phyloP scores from a whole-genome alignment of 164 flowering plant species.

The Liriodendron chinense region DNA sequence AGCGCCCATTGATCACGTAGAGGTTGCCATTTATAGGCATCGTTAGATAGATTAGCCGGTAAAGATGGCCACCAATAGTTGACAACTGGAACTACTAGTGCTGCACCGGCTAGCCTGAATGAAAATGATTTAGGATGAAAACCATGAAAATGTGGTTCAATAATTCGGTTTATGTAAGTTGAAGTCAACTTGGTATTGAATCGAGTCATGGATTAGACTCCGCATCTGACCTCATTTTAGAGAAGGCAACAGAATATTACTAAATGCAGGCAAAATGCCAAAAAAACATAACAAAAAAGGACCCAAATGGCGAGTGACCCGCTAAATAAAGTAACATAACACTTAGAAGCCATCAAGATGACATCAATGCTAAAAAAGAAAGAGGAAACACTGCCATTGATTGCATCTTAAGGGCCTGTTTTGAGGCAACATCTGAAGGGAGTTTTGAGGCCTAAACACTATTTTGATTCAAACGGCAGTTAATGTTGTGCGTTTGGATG shows the following conservation, averaged over 20 bases:
- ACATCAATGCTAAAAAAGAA: too few species aligned
- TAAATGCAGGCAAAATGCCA: not conserved
- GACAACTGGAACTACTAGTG: slow-evolving; percentile 35
- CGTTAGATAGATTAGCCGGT: slow-evolving; percentile 16
- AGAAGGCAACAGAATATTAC: not conserved
- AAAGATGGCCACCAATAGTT: slow-evolving; percentile 50
- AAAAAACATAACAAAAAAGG: not conserved
- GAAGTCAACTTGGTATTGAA: too few species aligned
- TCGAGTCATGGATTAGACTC: not conserved
- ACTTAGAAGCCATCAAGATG: too few species aligned
- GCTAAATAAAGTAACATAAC: too few species aligned
- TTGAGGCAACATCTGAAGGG: too few species aligned
- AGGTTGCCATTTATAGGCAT: slow-evolving; percentile 13
- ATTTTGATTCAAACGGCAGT: too few species aligned
- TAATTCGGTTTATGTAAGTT: too few species aligned
- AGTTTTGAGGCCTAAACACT: too few species aligned
- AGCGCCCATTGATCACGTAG: slow-evolving; percentile 26
- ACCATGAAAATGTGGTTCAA: not conserved
- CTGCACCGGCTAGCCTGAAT: slow-evolving; percentile 43
- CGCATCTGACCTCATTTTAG: not conserved
- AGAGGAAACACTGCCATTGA: too few species aligned
- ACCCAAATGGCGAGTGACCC: too few species aligned
- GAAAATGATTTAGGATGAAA: slow-evolving; percentile 1
- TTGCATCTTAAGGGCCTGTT: too few species aligned
- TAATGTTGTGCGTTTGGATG: too few species aligned